Evolutionary conservation across 164 flowering plant genomes (phyloP).

Genomic region (Protea cynaroides): DNA sequence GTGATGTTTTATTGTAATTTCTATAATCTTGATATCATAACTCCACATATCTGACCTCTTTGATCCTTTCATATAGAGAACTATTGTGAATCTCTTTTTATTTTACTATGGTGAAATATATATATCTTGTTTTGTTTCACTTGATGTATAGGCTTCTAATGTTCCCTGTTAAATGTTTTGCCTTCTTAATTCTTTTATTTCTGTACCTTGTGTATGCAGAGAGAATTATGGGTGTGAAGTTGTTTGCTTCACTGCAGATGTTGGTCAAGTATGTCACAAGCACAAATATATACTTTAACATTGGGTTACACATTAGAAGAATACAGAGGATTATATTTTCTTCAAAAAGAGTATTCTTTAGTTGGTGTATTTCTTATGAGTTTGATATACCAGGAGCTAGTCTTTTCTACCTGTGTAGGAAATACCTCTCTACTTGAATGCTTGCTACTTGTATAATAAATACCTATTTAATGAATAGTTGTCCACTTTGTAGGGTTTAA

Average conservation of each 20-base stretch:
- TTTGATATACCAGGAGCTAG: background rate
- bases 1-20: too few species aligned
- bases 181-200: background rate
- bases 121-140: background rate
- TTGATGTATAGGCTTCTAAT: background rate
- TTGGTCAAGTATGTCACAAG: conserved; percentile 74
- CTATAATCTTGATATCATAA: too few species aligned
- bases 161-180: background rate
- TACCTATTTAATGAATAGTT: background rate
- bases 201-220: conserved; percentile 33
- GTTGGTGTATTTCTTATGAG: too few species aligned
- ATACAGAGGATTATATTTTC: background rate
- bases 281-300: background rate
- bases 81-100: too few species aligned
- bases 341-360: background rate
- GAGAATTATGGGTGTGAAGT: conserved; percentile 98
- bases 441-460: background rate
- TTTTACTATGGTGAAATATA: too few species aligned
- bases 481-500: conserved; percentile 51
- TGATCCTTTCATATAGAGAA: too few species aligned
- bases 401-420: background rate
- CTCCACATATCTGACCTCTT: too few species aligned
- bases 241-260: conserved; percentile 98
- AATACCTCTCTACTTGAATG: too few species aligned
- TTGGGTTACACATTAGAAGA: background rate